Evolutionary conservation across 441 rosid genomes (phyloP).

Genomic region (Pelargonium cotyledonis): DNA sequence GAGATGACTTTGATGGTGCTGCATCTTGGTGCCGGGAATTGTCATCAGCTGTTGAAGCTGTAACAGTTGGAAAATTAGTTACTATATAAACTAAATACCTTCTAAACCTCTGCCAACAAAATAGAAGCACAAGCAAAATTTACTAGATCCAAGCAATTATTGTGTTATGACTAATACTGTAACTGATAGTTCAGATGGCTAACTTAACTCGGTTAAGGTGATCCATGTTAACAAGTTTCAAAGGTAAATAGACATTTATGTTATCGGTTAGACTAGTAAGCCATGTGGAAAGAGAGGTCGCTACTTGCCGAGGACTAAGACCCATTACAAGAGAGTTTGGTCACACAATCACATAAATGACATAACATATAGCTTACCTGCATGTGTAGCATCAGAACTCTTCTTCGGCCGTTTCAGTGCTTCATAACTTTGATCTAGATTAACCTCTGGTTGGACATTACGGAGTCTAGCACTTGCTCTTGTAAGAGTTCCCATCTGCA

Average conservation of each 20-base stretch:
- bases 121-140: not conserved
- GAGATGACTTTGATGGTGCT: slow-evolving; percentile 28
- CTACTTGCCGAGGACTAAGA: not conserved
- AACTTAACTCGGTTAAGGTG: no score
- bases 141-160: not conserved
- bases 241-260: no score
- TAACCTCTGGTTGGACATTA: slow-evolving; percentile 83
- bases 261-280: not conserved
- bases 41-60: slow-evolving; percentile 42
- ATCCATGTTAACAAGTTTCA: no score
- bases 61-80: not conserved
- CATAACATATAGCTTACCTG: slow-evolving; percentile 40
- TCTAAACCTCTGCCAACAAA: not conserved
- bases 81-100: not conserved
- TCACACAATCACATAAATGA: not conserved
- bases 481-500: slow-evolving; percentile 72
- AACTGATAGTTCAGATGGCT: not conserved
- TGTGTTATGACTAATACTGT: not conserved
- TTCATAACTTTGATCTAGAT: slow-evolving; percentile 65
- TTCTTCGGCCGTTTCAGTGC: slow-evolving; percentile 77
- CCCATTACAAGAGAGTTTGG: no score
- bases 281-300: not conserved
- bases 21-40: slow-evolving; percentile 39
- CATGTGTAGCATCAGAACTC: slow-evolving; percentile 36
- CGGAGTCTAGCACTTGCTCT: slow-evolving; percentile 94